Evolutionary conservation across 176 grass and related monocot species (phyloP).

Genomic region (Paspalum notatum): DNA sequence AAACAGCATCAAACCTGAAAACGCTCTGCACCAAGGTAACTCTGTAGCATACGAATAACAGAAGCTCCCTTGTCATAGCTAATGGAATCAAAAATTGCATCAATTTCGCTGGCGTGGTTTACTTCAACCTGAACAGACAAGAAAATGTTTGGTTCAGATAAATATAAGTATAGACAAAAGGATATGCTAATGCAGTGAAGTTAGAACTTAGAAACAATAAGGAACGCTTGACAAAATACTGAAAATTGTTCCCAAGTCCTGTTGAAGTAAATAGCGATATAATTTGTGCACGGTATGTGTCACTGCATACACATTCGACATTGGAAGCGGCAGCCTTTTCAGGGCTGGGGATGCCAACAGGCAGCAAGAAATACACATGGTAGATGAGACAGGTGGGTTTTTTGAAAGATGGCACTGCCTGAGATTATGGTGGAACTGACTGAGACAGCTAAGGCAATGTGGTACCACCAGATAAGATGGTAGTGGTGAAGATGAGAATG

Average conservation of each 20-base stretch:
- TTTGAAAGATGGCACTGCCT: background rate
- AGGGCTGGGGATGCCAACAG: background rate
- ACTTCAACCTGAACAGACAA: constrained; percentile 66
- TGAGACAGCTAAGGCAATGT: no score
- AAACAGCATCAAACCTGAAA: constrained; percentile 70
- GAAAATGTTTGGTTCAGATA: background rate
- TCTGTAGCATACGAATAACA: constrained; percentile 92
- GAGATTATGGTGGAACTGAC: background rate
- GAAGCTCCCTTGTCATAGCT: constrained; percentile 89
- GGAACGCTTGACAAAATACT: constrained; percentile 2
- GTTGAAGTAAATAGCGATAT: constrained; percentile 10
- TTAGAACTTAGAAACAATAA: constrained; percentile 22
- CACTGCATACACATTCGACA: background rate
- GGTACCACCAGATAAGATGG: background rate
- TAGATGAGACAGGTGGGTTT: background rate
- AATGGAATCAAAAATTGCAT: constrained; percentile 92
- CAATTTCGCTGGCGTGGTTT: constrained; percentile 87
- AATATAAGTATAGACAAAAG: constrained; percentile 24
- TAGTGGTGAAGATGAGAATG: background rate
- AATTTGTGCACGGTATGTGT: background rate
- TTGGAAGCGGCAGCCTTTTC: background rate
- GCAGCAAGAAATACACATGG: background rate
- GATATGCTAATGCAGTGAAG: constrained; percentile 11
- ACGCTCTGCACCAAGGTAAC: constrained; percentile 72
- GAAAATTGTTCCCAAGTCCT: background rate